Conservation (phyloP, 2,329 filamentous ascomycete species). For the Zopfia rhizophila region DNA sequence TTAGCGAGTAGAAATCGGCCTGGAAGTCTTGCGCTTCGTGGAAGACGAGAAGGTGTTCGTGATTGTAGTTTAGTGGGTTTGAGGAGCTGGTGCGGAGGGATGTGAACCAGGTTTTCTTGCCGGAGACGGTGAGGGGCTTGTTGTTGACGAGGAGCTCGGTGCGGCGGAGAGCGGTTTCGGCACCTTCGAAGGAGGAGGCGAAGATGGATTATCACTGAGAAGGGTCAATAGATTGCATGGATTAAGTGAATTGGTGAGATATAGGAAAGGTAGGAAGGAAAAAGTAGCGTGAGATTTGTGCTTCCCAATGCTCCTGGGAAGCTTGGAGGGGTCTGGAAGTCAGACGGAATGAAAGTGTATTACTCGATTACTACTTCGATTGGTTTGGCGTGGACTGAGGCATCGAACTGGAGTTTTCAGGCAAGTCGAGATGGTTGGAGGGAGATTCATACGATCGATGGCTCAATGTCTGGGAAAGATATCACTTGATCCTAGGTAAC, state of each 20-base stretch:
- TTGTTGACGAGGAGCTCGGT: conserved; percentile 11
- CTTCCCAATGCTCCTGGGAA: no score
- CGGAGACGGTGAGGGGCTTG: conserved; percentile 4
- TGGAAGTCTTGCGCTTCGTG: conserved; percentile 14
- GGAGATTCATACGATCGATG: conserved; percentile 6
- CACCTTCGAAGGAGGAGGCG: conserved; percentile 8
- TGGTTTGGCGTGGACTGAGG: no score
- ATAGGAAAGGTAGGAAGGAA: no score
- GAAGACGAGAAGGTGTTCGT: conserved; percentile 13
- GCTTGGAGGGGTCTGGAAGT: no score
- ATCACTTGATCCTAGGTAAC: conserved; percentile 8
- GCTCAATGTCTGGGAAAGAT: conserved; percentile 1
- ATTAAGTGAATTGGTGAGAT: no score
- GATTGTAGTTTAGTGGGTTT: conserved; percentile 8
- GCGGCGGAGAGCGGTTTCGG: conserved; percentile 12
- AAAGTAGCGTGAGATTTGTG: no score
- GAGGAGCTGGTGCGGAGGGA: conserved; percentile 2
- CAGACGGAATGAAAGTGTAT: no score
- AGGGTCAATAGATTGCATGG: no score
- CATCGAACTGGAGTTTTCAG: no score
- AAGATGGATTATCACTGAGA: conserved; percentile 12
- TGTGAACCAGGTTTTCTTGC: conserved; percentile 4
- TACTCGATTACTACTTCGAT: no score
- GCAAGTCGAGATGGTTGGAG: no score
- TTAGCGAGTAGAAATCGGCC: conserved; percentile 12